Percentiles rank a stretch among this genome's conserved stretches.
Conservation (phyloP, 345 rosid species). For the Ricinus communis region DNA sequence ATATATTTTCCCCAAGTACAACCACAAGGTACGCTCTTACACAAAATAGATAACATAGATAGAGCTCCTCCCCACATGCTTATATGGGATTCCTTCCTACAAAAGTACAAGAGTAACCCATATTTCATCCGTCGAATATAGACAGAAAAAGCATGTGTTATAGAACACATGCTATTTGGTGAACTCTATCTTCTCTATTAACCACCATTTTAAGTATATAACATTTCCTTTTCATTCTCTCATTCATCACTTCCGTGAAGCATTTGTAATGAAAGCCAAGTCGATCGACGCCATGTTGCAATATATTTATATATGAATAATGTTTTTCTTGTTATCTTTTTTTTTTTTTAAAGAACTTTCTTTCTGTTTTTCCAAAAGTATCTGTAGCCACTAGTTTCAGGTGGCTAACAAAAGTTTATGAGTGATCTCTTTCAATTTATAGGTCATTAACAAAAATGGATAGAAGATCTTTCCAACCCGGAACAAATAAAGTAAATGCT, state of each 20-base stretch:
- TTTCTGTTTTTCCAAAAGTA: background rate
- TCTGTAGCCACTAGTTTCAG: conserved; percentile 14
- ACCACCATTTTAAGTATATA: conserved; percentile 4
- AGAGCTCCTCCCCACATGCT: background rate
- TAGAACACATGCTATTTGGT: background rate
- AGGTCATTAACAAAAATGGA: conserved; percentile 19
- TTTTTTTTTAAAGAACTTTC: no score
- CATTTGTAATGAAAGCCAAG: background rate
- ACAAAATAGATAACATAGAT: no score
- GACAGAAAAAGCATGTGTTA: background rate
- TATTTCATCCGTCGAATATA: background rate
- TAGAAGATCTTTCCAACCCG: conserved; percentile 37
- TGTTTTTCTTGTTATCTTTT: no score
- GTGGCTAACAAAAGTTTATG: conserved; percentile 13
- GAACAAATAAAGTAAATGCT: conserved; percentile 28
- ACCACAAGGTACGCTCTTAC: no score
- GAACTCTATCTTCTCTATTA: background rate
- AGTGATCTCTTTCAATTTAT: conserved; percentile 14
- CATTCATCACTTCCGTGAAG: conserved; percentile 22
- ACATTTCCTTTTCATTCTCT: conserved; percentile 11
- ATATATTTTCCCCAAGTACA: no score
- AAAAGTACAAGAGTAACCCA: no score
- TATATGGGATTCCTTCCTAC: background rate
- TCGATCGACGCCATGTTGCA: background rate
- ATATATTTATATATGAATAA: background rate